A percentile compares a stretch with the other conserved stretches of the same genome.
Conservation (phyloP, 441 rosid species). For the Dalechampia spathulata region DNA sequence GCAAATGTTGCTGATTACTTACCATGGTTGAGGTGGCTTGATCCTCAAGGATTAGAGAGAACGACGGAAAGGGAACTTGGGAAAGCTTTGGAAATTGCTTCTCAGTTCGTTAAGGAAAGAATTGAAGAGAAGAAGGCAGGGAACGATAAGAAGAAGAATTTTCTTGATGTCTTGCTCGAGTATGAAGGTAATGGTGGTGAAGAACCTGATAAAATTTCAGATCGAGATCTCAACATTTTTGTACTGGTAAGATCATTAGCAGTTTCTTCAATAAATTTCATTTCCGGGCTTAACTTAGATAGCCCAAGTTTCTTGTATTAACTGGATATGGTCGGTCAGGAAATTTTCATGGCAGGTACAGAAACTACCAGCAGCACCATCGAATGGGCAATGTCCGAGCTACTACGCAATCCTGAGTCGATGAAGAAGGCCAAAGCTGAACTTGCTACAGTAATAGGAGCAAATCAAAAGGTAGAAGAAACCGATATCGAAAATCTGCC, state of each 20-base stretch:
- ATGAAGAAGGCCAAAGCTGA: slow-evolving; percentile 20
- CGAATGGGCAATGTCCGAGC: slow-evolving; percentile 24
- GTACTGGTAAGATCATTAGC: slow-evolving; percentile 6
- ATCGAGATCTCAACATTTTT: background rate
- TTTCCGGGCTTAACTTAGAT: too few species aligned
- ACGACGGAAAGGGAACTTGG: slow-evolving; percentile 35
- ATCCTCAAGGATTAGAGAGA: slow-evolving; percentile 38
- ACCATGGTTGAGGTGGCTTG: slow-evolving; percentile 35
- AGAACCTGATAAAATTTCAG: slow-evolving; percentile 17
- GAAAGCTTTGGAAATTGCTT: slow-evolving; percentile 31
- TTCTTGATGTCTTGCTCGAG: slow-evolving; percentile 37
- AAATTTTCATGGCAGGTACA: slow-evolving; percentile 17
- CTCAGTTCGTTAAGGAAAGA: slow-evolving; percentile 28
- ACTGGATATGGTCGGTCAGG: slow-evolving; percentile 2
- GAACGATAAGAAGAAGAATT: slow-evolving; percentile 21
- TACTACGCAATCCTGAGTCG: slow-evolving; percentile 13
- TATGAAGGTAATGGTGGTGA: slow-evolving; percentile 36
- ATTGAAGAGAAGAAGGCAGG: slow-evolving; percentile 12
- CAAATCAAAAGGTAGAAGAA: slow-evolving; percentile 19
- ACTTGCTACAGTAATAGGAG: slow-evolving; percentile 16
- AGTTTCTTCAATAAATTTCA: too few species aligned
- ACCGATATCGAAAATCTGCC: slow-evolving; percentile 16
- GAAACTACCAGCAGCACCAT: slow-evolving; percentile 21
- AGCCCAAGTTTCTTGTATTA: background rate
- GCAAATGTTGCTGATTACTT: slow-evolving; percentile 32